Conservation (phyloP, 176 grass and related monocot genomes). For the Luzula sylvatica region DNA sequence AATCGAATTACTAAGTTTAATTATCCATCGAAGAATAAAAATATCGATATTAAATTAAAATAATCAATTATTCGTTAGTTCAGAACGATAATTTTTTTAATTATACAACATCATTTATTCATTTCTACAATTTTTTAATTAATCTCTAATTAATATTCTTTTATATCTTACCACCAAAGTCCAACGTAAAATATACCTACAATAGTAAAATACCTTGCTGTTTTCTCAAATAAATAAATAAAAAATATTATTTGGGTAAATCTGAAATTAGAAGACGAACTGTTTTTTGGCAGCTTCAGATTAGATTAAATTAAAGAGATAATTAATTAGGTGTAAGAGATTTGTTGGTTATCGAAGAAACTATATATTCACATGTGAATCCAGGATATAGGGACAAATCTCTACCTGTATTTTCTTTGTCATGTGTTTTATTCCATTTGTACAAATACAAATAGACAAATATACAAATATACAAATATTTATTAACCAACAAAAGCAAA, state of each 20-base stretch:
- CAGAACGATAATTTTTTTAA: too few species aligned
- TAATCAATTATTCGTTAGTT: too few species aligned
- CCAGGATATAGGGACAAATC: conserved; percentile 15
- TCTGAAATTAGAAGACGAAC: not conserved
- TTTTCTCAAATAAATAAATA: not conserved
- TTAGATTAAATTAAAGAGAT: not conserved
- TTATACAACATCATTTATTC: too few species aligned
- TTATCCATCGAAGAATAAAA: too few species aligned
- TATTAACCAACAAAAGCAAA: not conserved
- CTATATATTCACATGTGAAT: conserved; percentile 7
- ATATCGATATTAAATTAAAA: too few species aligned
- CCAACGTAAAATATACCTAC: too few species aligned
- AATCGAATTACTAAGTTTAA: too few species aligned
- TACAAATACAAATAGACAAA: not conserved
- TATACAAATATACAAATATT: conserved; percentile 8
- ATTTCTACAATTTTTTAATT: not conserved
- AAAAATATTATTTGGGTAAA: too few species aligned
- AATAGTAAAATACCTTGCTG: too few species aligned
- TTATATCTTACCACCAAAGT: too few species aligned
- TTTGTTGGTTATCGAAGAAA: conserved; percentile 12
- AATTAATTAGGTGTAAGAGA: conserved; percentile 10
- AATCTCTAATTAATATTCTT: not conserved
- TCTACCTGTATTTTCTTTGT: not conserved
- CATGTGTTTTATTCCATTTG: conserved; percentile 2
- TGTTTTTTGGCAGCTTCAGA: not conserved